Base-by-base conservation (phyloP, 495 filamentous ascomycete species). In the Viridothelium virens region DNA sequence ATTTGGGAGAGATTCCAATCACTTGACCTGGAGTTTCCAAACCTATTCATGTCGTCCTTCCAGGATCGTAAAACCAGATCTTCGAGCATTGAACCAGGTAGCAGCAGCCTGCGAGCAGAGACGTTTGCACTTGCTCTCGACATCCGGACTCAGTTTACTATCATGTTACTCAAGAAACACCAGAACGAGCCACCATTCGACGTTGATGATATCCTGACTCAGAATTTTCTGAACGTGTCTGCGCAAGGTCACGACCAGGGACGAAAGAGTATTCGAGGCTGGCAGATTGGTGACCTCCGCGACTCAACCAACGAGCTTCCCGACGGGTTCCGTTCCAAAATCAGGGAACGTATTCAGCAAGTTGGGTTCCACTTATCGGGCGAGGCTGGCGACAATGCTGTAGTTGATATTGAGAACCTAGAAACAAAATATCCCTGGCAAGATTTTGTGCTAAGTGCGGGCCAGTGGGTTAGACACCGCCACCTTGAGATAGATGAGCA, bases 401-500 rank as follows among this genome's bases (percentile, higher is more conserved):
- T 38, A 12, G 56, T 39, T 33, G 61, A 63, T 7, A 12, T 71
- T 7, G 31, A 41, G 9, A 36, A 48, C 5, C 56, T 73, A 2
- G 37, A 61, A 37, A 38, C 3, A 1, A 41, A 38, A n/a, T 69
- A 61, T 62, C 68, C 67, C 7, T 73, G 70, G 70, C 11, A 37
- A 12, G 10, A 65, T 3, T 73, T 73, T 47, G 18, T 70, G 12
- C 56, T 65, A 9, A 36, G 64, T 2, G 56, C 61, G 3, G 31
- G 66, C 4, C 16, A 56, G 9, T 73, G 70, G 66, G 68, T 56
- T 38, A 37, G 39, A 33, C 34, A 61, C 25, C 67, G 71, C 31
- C 62, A 47, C 16, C 33, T 37, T 31, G 56, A 71, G 46, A 66
- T 73, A 2, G 70, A 71, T 14, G 25, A 47, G 7, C 47, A 70